Evolutionary conservation across 805 yeast species (phyloP), one percentile per base, ranked within the genome.

Genomic region (Maudiozyma saulgeensis): DNA sequence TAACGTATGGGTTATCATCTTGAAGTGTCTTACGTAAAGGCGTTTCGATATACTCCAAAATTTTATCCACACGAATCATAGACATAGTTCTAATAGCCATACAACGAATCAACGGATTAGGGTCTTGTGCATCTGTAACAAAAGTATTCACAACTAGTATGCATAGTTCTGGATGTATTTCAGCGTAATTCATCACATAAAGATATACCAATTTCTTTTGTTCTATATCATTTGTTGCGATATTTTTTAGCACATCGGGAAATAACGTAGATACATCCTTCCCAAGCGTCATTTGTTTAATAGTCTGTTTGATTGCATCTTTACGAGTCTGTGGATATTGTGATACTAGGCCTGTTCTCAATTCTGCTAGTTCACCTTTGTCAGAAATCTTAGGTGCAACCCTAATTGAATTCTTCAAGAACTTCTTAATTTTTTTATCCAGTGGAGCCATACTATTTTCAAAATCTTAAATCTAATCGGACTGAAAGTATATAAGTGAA

Each of bases 61-160:
- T 90, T 67, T 86, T 90, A 62, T 87, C 95, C 18, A 93, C 98
- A 43, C 98, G 74, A 46, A 93, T 89, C 71, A 97, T 91, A 0
- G 99, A 98, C 99, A 93, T 93, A 12, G 99, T 93, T 62, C 99
- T 79, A 51, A 93, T 90, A 0, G 99, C 98, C 69, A 93, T 78
- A 1, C 98, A 96, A 49, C 98, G 77, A 25, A 93, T 90, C 58
- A 95, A 75, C 1, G 99, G 99, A 62, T 93, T 93, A 45, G 96
- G 95, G 65, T 93, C 98, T 63, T 87, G 96, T 1, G 96, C 81
- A 69, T 93, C 99, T 53, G 78, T 79, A 25, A 93, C 96, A 75
- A 93, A 93, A 1, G 99, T 93, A 68, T 93, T 93, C 46, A 93
- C 98, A 1, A 97, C 99, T 58, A 93, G 73, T 56, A 93, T 90